Conservation (phyloP, 2,329 filamentous ascomycete species). For the Anisogramma anomala region DNA sequence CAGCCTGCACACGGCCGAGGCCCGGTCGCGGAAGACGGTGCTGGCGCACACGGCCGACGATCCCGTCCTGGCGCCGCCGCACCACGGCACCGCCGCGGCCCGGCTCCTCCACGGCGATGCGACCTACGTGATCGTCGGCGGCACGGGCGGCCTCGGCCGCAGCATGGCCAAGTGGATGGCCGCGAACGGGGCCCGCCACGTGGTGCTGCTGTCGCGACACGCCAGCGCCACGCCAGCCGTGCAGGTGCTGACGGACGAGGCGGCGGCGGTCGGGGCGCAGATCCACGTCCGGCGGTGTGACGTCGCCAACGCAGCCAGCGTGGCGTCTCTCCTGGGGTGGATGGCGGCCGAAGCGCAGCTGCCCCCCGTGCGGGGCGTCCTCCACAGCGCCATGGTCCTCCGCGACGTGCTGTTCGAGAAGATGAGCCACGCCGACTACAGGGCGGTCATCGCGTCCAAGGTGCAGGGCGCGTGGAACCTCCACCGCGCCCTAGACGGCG, state of each 20-base stretch:
- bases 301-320: constrained; percentile 24
- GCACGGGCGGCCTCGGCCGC: constrained; percentile 19
- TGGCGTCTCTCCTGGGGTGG: constrained; percentile 32
- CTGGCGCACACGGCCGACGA: constrained; percentile 20
- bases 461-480: constrained; percentile 30
- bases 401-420: constrained; percentile 39
- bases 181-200: constrained; percentile 10
- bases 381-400: constrained; percentile 29
- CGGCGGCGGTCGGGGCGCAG: constrained; percentile 25
- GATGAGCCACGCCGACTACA: constrained; percentile 39
- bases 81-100: neutral
- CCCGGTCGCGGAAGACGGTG: constrained; percentile 30
- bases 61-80: neutral
- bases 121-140: constrained; percentile 19
- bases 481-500: constrained; percentile 9
- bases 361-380: constrained; percentile 26
- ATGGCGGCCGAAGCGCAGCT: constrained; percentile 21
- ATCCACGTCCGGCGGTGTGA: constrained; percentile 34
- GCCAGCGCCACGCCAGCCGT: constrained; percentile 1
- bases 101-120: constrained; percentile 12
- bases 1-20: constrained; percentile 24
- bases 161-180: constrained; percentile 16
- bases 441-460: constrained; percentile 37
- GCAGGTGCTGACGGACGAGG: constrained; percentile 5
- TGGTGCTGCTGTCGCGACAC: constrained; percentile 15